Conservation (phyloP, 2,329 filamentous ascomycete genomes). For the Sphaerostilbella broomeana region DNA sequence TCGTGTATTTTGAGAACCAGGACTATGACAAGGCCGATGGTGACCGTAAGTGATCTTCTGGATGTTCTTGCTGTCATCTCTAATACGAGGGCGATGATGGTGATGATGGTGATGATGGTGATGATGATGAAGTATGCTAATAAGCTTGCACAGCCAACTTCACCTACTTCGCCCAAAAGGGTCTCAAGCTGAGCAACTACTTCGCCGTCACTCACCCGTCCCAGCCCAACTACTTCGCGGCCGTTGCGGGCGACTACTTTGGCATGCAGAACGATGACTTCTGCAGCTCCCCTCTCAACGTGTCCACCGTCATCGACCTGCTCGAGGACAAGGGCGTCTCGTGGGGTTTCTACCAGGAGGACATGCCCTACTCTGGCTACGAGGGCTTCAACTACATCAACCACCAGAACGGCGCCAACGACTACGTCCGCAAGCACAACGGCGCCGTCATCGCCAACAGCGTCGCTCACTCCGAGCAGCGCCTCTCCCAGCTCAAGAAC, state of each 20-base stretch:
- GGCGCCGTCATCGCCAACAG: constrained; percentile 59
- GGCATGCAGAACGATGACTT: constrained; percentile 66
- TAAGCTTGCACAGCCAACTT: constrained; percentile 19
- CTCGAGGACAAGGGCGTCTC: constrained; percentile 58
- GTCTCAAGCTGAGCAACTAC: constrained; percentile 31
- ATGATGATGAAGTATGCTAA: background rate
- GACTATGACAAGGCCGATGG: constrained; percentile 57
- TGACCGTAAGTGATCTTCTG: constrained; percentile 48
- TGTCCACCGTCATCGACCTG: constrained; percentile 62
- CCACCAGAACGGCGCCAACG: constrained; percentile 57
- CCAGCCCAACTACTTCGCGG: constrained; percentile 68
- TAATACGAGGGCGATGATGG: no score
- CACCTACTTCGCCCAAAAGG: constrained; percentile 23
- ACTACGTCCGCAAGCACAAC: constrained; percentile 83
- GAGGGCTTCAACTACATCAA: constrained; percentile 59
- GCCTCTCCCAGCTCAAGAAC: constrained; percentile 68
- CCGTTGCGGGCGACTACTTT: constrained; percentile 65
- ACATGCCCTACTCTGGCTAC: constrained; percentile 69
- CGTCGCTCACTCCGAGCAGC: constrained; percentile 50
- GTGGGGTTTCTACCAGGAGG: constrained; percentile 71
- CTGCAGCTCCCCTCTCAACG: constrained; percentile 49
- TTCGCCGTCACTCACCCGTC: constrained; percentile 64
- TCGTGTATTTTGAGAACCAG: constrained; percentile 75
- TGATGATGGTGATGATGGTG: background rate
- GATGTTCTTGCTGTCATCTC: background rate